A percentile compares a stretch with the other conserved stretches of the same genome.
phyloP scores from a whole-genome alignment of 2,329 filamentous ascomycete genomes.

The Colletotrichum simmondsii region DNA sequence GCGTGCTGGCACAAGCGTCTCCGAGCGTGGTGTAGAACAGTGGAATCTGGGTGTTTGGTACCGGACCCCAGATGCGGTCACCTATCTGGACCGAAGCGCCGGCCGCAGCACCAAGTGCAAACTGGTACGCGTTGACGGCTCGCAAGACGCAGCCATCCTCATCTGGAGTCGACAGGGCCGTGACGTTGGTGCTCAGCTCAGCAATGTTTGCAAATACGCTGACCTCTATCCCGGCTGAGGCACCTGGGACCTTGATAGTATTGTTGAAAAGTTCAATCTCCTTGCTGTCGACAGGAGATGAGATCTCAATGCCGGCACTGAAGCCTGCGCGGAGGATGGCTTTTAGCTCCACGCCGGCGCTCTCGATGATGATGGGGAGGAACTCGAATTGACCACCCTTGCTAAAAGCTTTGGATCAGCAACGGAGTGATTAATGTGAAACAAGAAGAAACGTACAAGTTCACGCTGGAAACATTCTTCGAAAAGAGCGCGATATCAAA shows the following conservation, averaged over 20 bases:
- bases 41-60: conserved; percentile 56
- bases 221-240: conserved; percentile 58
- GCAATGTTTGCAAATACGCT: conserved; percentile 63
- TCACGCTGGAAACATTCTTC: conserved; percentile 57
- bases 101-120: conserved; percentile 64
- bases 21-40: conserved; percentile 64
- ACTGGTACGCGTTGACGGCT: conserved; percentile 59
- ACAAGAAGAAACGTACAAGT: conserved; percentile 53
- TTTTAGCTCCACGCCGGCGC: conserved; percentile 52
- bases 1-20: conserved; percentile 46
- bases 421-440: neutral
- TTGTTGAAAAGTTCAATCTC: conserved; percentile 29
- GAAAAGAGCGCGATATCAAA: conserved; percentile 63
- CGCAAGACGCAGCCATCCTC: conserved; percentile 54
- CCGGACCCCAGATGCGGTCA: conserved; percentile 60
- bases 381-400: conserved; percentile 67
- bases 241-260: conserved; percentile 37
- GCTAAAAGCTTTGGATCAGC: conserved; percentile 40
- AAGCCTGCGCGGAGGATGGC: conserved; percentile 60
- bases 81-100: conserved; percentile 61
- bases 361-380: conserved; percentile 62
- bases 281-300: conserved; percentile 32
- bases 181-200: conserved; percentile 64
- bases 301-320: conserved; percentile 53
- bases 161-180: conserved; percentile 45